Evolutionary conservation across 345 rosid genomes (phyloP), one percentile per base, ranked within the genome.

Genomic region (Clarkia xantiana): DNA sequence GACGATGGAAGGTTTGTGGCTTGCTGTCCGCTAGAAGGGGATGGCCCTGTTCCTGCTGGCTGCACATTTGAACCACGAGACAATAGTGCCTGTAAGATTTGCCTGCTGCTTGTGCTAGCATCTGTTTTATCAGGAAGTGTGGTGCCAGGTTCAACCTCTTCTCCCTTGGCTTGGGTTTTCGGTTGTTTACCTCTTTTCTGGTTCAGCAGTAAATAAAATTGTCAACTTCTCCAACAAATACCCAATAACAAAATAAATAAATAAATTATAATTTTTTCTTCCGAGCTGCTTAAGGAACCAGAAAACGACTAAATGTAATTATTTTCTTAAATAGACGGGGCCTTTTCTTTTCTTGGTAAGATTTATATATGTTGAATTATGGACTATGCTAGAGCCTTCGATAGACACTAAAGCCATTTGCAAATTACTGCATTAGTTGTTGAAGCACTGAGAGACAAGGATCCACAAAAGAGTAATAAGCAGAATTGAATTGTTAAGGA

Each of bases 11-110:
- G 17, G 22, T 5, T 59, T 50, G 61, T 69, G 5, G 14, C 40
- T 25, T 42, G 43, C 42, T 42, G 62, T 43, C 44, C 52, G 20
- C 10, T 18, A 18, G 56, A 40, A 22, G 58, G 47, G 22, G 63
- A 57, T 49, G 54, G 20, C 18, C 39, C 41, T 49, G 57, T 62
- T 49, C 65, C 62, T 41, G 36, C 18, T 58, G 63, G 61, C 55
- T 60, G 53, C 52, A 59, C 15, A 49, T 49, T 49, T 45, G 80
- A 62, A 60, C 67, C 57, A 56, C 56, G 74, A 68, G 88, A 72
- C 38, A 76, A 71, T 59, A 83, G 74, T 54, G 86, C 65, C 55
- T 66, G 86, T 67, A 81, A 62, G 67, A 79, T 69, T 61, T 86
- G 84, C 53, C 71, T 84, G 18, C 75, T 73, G 67, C 64, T 52